Base-by-base conservation (phyloP, 1,284 basidiomycete species). In the Fomitopsis betulina region DNA sequence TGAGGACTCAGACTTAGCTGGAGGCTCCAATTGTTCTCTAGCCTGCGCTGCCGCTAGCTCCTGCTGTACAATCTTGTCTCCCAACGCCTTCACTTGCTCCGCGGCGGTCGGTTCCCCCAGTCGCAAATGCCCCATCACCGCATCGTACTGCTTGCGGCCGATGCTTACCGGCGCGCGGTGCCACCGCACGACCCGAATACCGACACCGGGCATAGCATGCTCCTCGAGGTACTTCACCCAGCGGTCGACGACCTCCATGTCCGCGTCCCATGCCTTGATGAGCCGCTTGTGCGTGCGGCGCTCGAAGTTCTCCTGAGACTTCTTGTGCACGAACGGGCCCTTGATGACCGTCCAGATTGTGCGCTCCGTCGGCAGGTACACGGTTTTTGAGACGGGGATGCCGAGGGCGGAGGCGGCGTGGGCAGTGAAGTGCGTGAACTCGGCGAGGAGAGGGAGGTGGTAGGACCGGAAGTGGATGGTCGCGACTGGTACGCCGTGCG, bases 251-350 rank as follows among this genome's bases (percentile, higher is more conserved):
- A 93, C 87, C 62, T 88, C 84, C 1, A 83, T 78, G 67, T 95
- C 82, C 10, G 94, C 85, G 72, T 99, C 96, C 80, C 84, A 98
- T 1, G 95, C 89, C 75, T 96, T 96, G 76, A 99, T 86, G 23
- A 82, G 83, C 15, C 96, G 82, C 67, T 89, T 91, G 70, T 96
- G 91, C 57, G 91, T 89, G 67, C 79, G 82, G 33, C 93, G 77
- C 74, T 94, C 89, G 72, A 98, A 99, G 76, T 98, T 98, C 77
- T 99, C 95, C 75, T 98, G 95, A 21, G 84, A 80, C 75, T 97
- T 98, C 73, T 99, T 99, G 75, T 96, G 90, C 8, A 87, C 89
- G 73, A 98, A 98, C 3, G 96, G 95, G 3, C 86, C 84, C 45
- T 89, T 85, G 10, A 85, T 82, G 13, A 98, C 95, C 0, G 96